These are phyloP conservation scores for Nemania serpens DNA, from an alignment of 2,329 filamentous ascomycete species.

Conservation along the genomic window DNA sequence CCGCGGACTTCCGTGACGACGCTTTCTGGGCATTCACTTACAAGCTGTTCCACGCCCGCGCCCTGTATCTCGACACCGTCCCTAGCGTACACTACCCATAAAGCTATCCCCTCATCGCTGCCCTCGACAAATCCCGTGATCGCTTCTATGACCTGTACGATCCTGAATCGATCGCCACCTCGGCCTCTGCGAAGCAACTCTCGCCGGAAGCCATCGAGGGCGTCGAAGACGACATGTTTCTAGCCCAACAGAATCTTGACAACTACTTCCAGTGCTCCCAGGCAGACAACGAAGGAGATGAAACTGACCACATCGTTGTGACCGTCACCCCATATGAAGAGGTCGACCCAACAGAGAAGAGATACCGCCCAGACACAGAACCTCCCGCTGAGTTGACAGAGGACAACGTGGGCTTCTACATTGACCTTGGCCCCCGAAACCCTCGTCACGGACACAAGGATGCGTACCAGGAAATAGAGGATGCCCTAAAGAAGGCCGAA, in stretches of 20 bases:
- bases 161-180: background rate
- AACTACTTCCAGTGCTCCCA: no score
- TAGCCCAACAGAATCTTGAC: background rate
- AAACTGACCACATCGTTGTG: no score
- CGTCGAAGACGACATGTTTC: background rate
- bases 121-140: conserved; percentile 1
- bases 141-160: background rate
- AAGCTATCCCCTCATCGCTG: background rate
- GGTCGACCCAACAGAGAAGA: background rate
- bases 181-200: no score
- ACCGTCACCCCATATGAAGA: no score
- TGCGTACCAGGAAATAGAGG: conserved; percentile 13
- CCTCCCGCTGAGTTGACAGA: background rate
- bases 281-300: no score
- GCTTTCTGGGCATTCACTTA: conserved; percentile 34
- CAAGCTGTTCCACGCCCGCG: conserved; percentile 28
- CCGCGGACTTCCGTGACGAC: conserved; percentile 8
- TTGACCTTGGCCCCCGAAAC: conserved; percentile 3
- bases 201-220: no score
- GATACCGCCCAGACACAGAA: background rate
- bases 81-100: background rate
- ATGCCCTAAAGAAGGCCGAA: background rate
- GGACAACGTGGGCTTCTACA: background rate
- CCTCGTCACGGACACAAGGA: conserved; percentile 5
- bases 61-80: conserved; percentile 18